A percentile compares a stretch with the other conserved stretches of the same genome.
Conservation (phyloP, 495 filamentous ascomycete species). For the Penicillium psychrofluorescens region DNA sequence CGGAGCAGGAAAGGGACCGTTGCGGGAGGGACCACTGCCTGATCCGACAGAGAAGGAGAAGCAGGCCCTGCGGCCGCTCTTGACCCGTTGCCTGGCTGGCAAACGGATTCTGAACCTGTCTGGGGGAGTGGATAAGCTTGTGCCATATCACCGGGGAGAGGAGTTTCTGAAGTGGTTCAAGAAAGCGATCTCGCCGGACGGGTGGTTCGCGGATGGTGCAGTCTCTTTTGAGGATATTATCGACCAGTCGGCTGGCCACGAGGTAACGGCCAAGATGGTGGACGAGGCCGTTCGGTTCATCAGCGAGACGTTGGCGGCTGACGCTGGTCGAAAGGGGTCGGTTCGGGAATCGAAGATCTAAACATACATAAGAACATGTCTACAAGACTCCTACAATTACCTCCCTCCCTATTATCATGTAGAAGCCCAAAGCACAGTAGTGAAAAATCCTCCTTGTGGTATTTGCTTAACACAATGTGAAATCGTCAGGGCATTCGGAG, state of each 20-base stretch:
- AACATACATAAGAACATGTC: neutral
- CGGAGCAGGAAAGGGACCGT: conserved; percentile 14
- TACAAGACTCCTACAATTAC: neutral
- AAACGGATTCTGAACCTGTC: conserved; percentile 76
- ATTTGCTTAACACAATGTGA: conserved; percentile 36
- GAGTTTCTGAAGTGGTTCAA: conserved; percentile 68
- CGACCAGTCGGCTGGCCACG: conserved; percentile 66
- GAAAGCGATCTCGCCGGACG: conserved; percentile 41
- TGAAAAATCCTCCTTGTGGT: conserved; percentile 31
- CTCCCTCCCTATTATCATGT: neutral
- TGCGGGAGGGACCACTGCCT: conserved; percentile 33
- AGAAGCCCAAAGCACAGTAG: neutral
- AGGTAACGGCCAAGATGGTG: conserved; percentile 66
- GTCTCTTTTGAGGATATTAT: conserved; percentile 65
- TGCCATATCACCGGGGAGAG: conserved; percentile 65
- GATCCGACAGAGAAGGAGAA: conserved; percentile 39
- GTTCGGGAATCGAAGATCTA: conserved; percentile 36
- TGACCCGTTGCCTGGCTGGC: conserved; percentile 47
- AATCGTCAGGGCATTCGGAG: conserved; percentile 40
- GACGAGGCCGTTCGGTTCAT: conserved; percentile 63
- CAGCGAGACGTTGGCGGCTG: conserved; percentile 33
- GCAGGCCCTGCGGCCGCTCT: conserved; percentile 27
- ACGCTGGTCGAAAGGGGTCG: conserved; percentile 17
- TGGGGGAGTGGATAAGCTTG: conserved; percentile 73
- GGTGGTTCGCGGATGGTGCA: conserved; percentile 51